Base-by-base conservation (phyloP, 2,329 filamentous ascomycete species). In the Polytolypa hystricis region DNA sequence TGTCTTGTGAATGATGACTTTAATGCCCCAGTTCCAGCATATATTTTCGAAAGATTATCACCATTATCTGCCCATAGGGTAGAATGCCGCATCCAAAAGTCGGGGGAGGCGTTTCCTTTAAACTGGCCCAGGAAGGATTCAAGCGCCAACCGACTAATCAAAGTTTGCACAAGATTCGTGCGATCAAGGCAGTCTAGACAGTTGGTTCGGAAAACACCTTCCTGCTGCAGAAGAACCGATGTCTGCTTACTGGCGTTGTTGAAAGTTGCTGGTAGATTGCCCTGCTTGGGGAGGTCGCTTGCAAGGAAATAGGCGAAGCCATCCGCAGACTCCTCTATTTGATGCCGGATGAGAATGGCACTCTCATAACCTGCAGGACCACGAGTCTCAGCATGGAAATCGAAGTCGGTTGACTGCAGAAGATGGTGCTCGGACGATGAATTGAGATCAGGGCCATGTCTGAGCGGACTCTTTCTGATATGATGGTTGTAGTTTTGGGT, bases 41-140 rank as follows among this genome's bases (percentile, higher is more conserved):
- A 98, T 17, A 95, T 96, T 52, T 85, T 84, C 9, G 87, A 95
- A 32, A 98, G 62, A 4, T 83, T 81, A 63, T 98, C 91, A 15
- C 91, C 91, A 53, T 95, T 96, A 58, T 98, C 91, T 21, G 91
- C 91, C 91, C 91, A 98, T 1, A 98, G 70, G 42, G 78, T 91
- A 6, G 85, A 87, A 62, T 98, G 91, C 33, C 84, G 73, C 62
- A 84, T 81, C 82, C 87, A 94, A 50, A 96, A 87, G 52, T 96
- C 87, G 0, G 79, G 73, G 7, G 71, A 70, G 1, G 83, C 79
- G 42, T 68, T 70, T 45, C 84, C 77, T 17, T 71, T 73, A 42
- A 80, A 72, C 47, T 93, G 85, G 10, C 64, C 62, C 3, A 98
- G 64, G 49, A 96, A 96, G 0, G 79, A 69, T 55, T 94, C 85